These are phyloP conservation scores for Sclerotinia nivalis DNA, from an alignment of 2,329 filamentous ascomycete genomes.

Conservation along the genomic window DNA sequence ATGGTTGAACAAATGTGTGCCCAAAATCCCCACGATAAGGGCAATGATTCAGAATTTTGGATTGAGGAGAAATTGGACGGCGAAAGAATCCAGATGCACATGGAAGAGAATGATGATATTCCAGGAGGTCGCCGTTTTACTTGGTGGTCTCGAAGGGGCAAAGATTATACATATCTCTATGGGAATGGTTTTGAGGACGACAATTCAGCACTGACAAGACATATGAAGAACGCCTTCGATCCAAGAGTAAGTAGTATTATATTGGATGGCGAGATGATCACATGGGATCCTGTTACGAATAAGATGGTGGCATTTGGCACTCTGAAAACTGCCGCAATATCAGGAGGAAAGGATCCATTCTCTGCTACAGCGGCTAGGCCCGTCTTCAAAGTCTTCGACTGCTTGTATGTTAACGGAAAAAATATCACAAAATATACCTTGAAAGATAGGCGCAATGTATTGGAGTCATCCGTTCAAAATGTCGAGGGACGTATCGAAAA, in stretches of 20 bases:
- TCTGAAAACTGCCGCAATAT: conserved; percentile 84
- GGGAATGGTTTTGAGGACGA: conserved; percentile 74
- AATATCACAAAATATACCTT: conserved; percentile 81
- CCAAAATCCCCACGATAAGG: conserved; percentile 48
- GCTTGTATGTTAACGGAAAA: conserved; percentile 81
- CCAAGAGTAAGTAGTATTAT: conserved; percentile 81
- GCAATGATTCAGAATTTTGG: conserved; percentile 81
- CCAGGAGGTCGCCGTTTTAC: conserved; percentile 72
- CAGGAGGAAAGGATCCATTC: conserved; percentile 73
- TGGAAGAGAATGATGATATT: conserved; percentile 68
- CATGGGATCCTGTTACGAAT: conserved; percentile 86
- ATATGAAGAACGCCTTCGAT: conserved; percentile 76
- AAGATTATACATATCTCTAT: conserved; percentile 95
- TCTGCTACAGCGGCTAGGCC: conserved; percentile 65
- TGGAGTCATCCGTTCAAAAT: conserved; percentile 68
- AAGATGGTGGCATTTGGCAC: conserved; percentile 88
- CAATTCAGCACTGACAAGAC: conserved; percentile 74
- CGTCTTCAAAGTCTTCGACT: conserved; percentile 85
- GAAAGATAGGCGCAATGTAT: conserved; percentile 73
- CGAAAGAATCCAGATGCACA: conserved; percentile 95
- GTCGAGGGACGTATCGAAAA: conserved; percentile 80
- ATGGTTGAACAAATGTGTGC: conserved; percentile 67
- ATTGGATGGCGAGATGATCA: conserved; percentile 97
- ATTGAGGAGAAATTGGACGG: conserved; percentile 98
- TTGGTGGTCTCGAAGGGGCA: conserved; percentile 96